Evolutionary conservation across 2,329 filamentous ascomycete species (phyloP).

Genomic region (Metarhizium brunneum): DNA sequence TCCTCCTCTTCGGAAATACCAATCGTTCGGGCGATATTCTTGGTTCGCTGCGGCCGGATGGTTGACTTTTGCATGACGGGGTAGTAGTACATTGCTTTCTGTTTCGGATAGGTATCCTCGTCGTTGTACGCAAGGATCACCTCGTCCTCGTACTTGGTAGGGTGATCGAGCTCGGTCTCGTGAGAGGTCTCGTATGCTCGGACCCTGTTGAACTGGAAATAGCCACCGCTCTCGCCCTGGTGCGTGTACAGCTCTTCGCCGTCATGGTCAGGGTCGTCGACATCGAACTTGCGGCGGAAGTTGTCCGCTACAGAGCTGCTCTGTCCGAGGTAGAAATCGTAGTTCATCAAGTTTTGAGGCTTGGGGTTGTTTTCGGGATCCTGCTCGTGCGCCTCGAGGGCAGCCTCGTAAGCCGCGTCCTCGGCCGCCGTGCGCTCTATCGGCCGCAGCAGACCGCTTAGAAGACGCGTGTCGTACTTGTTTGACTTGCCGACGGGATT

Average conservation of each 20-base stretch:
- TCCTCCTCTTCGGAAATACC: constrained; percentile 36
- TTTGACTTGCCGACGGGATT: constrained; percentile 47
- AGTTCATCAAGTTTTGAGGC: constrained; percentile 51
- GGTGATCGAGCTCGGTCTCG: constrained; percentile 45
- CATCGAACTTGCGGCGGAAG: constrained; percentile 53
- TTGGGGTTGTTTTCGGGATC: constrained; percentile 47
- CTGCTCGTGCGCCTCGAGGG: constrained; percentile 43
- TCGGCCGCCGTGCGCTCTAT: constrained; percentile 46
- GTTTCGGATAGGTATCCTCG: constrained; percentile 37
- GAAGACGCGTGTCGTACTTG: constrained; percentile 51
- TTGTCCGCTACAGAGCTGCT: constrained; percentile 35
- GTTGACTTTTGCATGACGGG: constrained; percentile 56
- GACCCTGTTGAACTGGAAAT: constrained; percentile 53
- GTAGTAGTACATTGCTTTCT: constrained; percentile 58
- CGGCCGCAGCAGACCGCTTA: constrained; percentile 52
- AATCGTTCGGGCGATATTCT: constrained; percentile 49
- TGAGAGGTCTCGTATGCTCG: constrained; percentile 56
- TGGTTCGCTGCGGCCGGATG: constrained; percentile 53
- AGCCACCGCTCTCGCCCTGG: constrained; percentile 34
- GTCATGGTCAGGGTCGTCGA: constrained; percentile 44
- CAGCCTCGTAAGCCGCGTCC: constrained; percentile 39
- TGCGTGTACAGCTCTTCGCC: constrained; percentile 46
- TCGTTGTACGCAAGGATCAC: constrained; percentile 51
- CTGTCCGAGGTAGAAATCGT: constrained; percentile 56
- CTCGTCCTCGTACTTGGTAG: constrained; percentile 55